Evolutionary conservation across 176 grass and related monocot species (phyloP).

Genomic region (Puccinellia tenuiflora): DNA sequence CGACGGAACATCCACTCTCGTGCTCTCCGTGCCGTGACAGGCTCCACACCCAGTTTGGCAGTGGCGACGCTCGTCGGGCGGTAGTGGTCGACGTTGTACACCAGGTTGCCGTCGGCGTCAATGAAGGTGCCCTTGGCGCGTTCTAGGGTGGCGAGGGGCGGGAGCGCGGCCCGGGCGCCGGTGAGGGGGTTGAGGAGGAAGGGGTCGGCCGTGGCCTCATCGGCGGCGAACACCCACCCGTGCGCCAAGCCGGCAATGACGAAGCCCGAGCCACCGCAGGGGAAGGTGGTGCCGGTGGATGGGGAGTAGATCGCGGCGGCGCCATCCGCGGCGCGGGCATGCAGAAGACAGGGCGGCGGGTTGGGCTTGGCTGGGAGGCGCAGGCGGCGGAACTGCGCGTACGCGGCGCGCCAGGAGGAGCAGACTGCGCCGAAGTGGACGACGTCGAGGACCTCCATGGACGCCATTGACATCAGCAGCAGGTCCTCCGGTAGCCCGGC

Average conservation of each 20-base stretch:
- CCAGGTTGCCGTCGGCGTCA: not conserved
- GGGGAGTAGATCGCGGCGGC: conserved; percentile 10
- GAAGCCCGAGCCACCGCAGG: not conserved
- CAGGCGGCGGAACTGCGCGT: not conserved
- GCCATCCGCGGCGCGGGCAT: not conserved
- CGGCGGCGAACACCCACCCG: conserved; percentile 23
- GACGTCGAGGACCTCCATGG: not conserved
- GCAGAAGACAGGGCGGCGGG: not conserved
- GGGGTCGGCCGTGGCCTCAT: not conserved
- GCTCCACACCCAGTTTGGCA: not conserved
- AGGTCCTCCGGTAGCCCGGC: not conserved
- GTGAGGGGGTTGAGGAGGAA: conserved; percentile 28
- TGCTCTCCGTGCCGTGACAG: not conserved
- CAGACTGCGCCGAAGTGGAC: not conserved
- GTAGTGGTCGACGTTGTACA: not conserved
- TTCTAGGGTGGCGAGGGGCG: not conserved
- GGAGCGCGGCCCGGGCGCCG: not conserved
- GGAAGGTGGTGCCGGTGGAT: not conserved
- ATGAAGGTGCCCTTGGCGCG: not conserved
- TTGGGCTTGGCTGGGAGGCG: not conserved
- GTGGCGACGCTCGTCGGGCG: not conserved
- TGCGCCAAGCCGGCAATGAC: not conserved
- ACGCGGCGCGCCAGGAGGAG: not conserved
- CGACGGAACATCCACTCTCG: not conserved
- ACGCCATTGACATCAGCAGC: not conserved